Evolutionary conservation across 1,284 basidiomycete genomes (phyloP).

Genomic region (Cryptococcus floricola): DNA sequence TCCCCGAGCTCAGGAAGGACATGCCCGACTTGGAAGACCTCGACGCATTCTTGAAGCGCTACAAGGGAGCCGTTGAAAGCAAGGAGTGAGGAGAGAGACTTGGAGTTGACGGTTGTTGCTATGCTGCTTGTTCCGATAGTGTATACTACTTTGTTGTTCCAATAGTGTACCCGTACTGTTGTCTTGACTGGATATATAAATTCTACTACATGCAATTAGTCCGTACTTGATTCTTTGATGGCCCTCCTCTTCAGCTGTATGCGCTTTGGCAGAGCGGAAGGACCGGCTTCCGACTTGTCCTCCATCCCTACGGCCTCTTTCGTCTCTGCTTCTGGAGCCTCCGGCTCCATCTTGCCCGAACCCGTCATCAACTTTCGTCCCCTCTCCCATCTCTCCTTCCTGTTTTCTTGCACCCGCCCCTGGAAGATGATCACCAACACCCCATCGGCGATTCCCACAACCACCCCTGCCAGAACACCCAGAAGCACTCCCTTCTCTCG

Average conservation of each 20-base stretch:
- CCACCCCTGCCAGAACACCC: slow-evolving; percentile 29
- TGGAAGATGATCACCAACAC: slow-evolving; percentile 32
- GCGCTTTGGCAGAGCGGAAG: slow-evolving; percentile 1
- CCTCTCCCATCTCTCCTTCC: slow-evolving; percentile 16
- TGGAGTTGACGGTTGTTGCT: too few species aligned
- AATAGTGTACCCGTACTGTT: background rate
- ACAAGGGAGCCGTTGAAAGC: slow-evolving; percentile 9
- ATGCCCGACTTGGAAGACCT: slow-evolving; percentile 28
- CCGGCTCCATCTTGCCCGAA: slow-evolving; percentile 6
- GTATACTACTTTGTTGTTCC: too few species aligned
- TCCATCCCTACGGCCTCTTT: slow-evolving; percentile 1
- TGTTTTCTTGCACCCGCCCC: slow-evolving; percentile 12
- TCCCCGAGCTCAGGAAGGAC: slow-evolving; percentile 8
- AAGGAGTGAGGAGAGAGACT: too few species aligned
- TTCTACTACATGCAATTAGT: background rate
- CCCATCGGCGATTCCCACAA: slow-evolving; percentile 37
- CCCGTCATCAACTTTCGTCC: slow-evolving; percentile 11
- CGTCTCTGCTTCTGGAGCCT: slow-evolving; percentile 1
- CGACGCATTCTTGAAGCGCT: slow-evolving; percentile 23
- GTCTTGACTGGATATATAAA: background rate
- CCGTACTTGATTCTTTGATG: background rate
- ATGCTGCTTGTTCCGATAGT: too few species aligned
- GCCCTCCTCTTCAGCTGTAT: slow-evolving; percentile 12
- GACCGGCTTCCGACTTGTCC: background rate
- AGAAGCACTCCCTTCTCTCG: slow-evolving; percentile 28